phyloP scores from a whole-genome alignment of 2,329 filamentous ascomycete genomes.

The Acephala macrosclerotiorum region DNA sequence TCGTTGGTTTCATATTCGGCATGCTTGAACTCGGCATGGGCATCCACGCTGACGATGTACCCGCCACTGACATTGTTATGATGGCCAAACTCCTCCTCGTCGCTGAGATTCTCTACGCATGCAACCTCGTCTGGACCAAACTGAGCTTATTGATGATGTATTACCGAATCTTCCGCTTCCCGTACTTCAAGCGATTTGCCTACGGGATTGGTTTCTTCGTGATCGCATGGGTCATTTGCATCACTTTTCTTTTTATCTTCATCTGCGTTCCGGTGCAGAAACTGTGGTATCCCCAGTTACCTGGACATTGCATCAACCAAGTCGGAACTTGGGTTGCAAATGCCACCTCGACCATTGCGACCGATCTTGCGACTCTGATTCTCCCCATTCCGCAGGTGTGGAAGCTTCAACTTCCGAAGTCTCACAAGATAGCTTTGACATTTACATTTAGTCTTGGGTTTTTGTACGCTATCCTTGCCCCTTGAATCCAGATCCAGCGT shows the following conservation, averaged over 20 bases:
- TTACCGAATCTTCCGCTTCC: conserved; percentile 57
- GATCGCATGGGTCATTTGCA: conserved; percentile 55
- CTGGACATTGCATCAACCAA: conserved; percentile 57
- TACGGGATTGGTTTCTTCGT: conserved; percentile 52
- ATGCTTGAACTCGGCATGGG: conserved; percentile 57
- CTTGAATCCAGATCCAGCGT: conserved; percentile 28
- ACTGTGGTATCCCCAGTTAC: conserved; percentile 54
- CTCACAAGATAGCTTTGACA: conserved; percentile 53
- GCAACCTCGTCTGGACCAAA: conserved; percentile 58
- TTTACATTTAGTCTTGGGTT: conserved; percentile 54
- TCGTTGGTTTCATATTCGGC: conserved; percentile 56
- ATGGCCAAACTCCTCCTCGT: conserved; percentile 57
- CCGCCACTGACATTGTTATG: conserved; percentile 47
- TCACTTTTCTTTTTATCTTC: conserved; percentile 59
- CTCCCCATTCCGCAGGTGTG: conserved; percentile 55
- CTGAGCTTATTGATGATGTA: conserved; percentile 59
- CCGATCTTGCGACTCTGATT: conserved; percentile 53
- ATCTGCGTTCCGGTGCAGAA: conserved; percentile 59
- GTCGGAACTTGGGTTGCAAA: conserved; percentile 60
- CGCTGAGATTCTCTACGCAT: conserved; percentile 56
- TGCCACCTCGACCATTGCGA: conserved; percentile 55
- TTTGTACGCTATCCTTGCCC: conserved; percentile 44
- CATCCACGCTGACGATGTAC: conserved; percentile 51
- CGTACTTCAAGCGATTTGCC: conserved; percentile 51
- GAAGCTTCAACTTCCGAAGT: conserved; percentile 50